These are phyloP conservation scores for Fusarium sp. DNA, from an alignment of 2,329 filamentous ascomycete genomes.

Conservation along the genomic window DNA sequence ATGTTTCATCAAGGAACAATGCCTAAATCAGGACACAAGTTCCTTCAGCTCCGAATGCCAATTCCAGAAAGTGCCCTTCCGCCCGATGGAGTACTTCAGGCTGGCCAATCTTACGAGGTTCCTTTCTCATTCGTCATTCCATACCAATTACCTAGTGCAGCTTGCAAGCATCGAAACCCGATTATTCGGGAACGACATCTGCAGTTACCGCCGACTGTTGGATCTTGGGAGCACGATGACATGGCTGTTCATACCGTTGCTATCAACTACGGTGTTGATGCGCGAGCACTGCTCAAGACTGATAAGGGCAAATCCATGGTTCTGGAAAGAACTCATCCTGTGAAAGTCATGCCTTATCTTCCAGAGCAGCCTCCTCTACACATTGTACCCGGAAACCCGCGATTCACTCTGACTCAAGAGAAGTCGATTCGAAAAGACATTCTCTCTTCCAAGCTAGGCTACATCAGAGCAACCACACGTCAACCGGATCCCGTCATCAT, in stretches of 20 bases:
- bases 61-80: slow-evolving; percentile 14
- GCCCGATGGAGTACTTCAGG: not conserved
- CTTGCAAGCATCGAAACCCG: slow-evolving; percentile 20
- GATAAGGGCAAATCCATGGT: not conserved
- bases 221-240: slow-evolving; percentile 33
- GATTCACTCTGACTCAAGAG: slow-evolving; percentile 19
- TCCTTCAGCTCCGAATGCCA: slow-evolving; percentile 31
- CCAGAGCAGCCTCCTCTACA: slow-evolving; percentile 32
- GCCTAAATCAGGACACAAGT: slow-evolving; percentile 20
- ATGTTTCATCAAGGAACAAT: slow-evolving; percentile 23
- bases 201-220: slow-evolving; percentile 30
- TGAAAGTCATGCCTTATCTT: slow-evolving; percentile 29
- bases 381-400: slow-evolving; percentile 1
- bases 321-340: not conserved
- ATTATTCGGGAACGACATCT: slow-evolving; percentile 22
- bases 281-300: not conserved
- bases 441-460: slow-evolving; percentile 19
- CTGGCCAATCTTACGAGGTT: slow-evolving; percentile 7
- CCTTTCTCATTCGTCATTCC: slow-evolving; percentile 37
- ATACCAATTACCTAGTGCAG: slow-evolving; percentile 21
- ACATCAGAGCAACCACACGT: slow-evolving; percentile 5
- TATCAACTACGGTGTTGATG: slow-evolving; percentile 26
- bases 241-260: slow-evolving; percentile 21
- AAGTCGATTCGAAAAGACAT: slow-evolving; percentile 30
- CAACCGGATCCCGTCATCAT: slow-evolving; percentile 29